Evolutionary conservation across 768 basidiomycete genomes (phyloP).

Genomic region (Jaapia argillacea): DNA sequence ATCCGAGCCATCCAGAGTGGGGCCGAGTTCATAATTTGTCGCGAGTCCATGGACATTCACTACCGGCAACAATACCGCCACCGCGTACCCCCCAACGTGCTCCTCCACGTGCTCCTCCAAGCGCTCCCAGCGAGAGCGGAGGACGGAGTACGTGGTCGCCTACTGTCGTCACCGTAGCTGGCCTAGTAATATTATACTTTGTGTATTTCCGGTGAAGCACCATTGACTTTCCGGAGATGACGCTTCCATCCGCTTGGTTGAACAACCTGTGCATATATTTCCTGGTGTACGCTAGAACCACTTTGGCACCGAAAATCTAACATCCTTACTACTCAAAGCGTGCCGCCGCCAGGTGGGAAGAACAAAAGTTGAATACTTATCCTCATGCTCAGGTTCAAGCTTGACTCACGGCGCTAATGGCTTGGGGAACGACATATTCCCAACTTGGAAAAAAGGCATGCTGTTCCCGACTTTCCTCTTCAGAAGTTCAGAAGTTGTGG

Average conservation of each 20-base stretch:
- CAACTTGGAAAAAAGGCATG: slow-evolving; percentile 53
- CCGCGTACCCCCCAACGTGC: too few species aligned
- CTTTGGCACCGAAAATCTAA: slow-evolving; percentile 83
- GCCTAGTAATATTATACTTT: background rate
- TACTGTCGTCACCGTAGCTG: too few species aligned
- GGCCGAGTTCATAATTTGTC: too few species aligned
- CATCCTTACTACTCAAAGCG: slow-evolving; percentile 74
- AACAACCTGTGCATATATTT: too few species aligned
- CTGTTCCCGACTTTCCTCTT: slow-evolving; percentile 9
- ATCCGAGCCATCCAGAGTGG: too few species aligned
- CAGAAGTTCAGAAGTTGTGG: too few species aligned
- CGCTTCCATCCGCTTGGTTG: too few species aligned
- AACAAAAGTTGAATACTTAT: too few species aligned
- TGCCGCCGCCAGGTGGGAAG: slow-evolving; percentile 96
- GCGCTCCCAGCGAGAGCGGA: background rate
- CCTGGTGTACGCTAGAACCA: slow-evolving; percentile 52
- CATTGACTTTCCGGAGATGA: background rate
- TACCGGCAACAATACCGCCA: too few species aligned
- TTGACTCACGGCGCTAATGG: slow-evolving; percentile 52
- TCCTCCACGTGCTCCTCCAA: too few species aligned
- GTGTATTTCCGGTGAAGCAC: background rate
- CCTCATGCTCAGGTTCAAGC: slow-evolving; percentile 76
- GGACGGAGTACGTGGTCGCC: background rate
- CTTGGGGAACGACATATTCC: slow-evolving; percentile 43
- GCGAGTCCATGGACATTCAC: too few species aligned